Percentiles rank a stretch among this genome's conserved stretches.
Conservation (phyloP, 1,139 yeast species). For the Diutina catenulata region DNA sequence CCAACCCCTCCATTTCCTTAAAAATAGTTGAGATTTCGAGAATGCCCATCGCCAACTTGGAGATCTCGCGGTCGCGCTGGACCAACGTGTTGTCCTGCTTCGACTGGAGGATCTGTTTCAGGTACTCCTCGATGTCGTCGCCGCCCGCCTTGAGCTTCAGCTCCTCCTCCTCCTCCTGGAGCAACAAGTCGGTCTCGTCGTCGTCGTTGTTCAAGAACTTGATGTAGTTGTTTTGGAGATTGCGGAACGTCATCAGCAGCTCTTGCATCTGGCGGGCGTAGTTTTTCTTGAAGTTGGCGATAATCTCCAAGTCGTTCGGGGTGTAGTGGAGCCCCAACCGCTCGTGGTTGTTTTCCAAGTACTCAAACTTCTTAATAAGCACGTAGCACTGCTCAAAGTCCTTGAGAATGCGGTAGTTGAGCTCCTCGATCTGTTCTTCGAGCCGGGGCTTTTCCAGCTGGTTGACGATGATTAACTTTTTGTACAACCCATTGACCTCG, state of each 20-base stretch:
- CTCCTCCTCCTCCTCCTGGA: constrained; percentile 26
- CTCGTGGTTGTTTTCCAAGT: constrained; percentile 28
- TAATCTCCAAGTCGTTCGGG: constrained; percentile 47
- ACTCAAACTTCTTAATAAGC: constrained; percentile 56
- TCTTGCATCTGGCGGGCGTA: constrained; percentile 81
- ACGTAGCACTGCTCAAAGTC: constrained; percentile 68
- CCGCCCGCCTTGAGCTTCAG: constrained; percentile 8
- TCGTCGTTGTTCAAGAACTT: constrained; percentile 66
- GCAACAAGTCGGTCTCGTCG: constrained; percentile 25
- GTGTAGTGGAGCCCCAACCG: constrained; percentile 24
- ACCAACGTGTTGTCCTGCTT: constrained; percentile 43
- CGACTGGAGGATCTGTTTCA: constrained; percentile 30
- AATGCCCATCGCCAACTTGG: constrained; percentile 86
- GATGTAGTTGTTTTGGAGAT: constrained; percentile 80
- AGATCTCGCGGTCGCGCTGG: constrained; percentile 81
- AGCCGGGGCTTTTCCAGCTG: constrained; percentile 67
- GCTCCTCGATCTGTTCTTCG: constrained; percentile 58
- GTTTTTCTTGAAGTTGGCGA: constrained; percentile 70
- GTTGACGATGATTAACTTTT: constrained; percentile 76
- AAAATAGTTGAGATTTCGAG: constrained; percentile 87
- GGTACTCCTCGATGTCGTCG: constrained; percentile 27
- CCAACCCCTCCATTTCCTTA: constrained; percentile 83
- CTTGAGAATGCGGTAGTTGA: constrained; percentile 64
- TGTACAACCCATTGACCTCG: constrained; percentile 57
- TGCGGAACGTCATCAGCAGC: constrained; percentile 64